Base-by-base conservation (phyloP, 768 basidiomycete species). In the Trametes cingulata region DNA sequence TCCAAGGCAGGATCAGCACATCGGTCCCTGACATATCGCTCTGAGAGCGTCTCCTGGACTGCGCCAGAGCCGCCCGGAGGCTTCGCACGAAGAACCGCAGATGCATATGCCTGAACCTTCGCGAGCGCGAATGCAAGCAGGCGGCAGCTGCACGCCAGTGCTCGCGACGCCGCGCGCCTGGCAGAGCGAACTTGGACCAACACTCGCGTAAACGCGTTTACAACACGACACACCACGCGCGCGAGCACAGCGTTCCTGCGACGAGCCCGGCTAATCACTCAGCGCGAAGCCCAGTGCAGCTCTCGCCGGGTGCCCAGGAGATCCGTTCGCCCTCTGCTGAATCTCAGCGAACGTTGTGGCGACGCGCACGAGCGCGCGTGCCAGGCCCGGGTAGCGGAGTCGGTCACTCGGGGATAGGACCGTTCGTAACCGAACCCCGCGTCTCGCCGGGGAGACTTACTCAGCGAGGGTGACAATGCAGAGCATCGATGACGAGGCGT, bases 121-220 rank as follows among this genome's bases (percentile, higher is more conserved):
- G 40, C 19, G 17, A 24, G 53, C 27, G 24, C n/a, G 51, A 24
- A 6, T 8, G 7, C 6, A 22, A 17, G n/a, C 14, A n/a, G n/a
- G n/a, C n/a, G n/a, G n/a, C n/a, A 9, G 10, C 24, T 20, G 39
- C 52, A 24, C 25, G 20, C 3, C 2, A 15, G 36, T 7, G 19
- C 17, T 14, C 20, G 35, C 3, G 10, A 0, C 17, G 15, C n/a
- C n/a, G n/a, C n/a, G n/a, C n/a, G n/a, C n/a, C n/a, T n/a, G n/a
- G n/a, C n/a, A n/a, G n/a, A n/a, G n/a, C 13, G 36, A 49, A 49
- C 47, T 29, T 57, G 56, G 56, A 57, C 56, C 56, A 49, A 57
- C 56, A 57, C 25, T 50, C 39, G 56, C 56, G 56, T 57, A 49
- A 57, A 29, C 27, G 25, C 47, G 46, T 42, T 57, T 39, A 49